These are phyloP conservation scores for Ophiostoma ips DNA, from an alignment of 2,329 filamentous ascomycete species.

Conservation along the genomic window DNA sequence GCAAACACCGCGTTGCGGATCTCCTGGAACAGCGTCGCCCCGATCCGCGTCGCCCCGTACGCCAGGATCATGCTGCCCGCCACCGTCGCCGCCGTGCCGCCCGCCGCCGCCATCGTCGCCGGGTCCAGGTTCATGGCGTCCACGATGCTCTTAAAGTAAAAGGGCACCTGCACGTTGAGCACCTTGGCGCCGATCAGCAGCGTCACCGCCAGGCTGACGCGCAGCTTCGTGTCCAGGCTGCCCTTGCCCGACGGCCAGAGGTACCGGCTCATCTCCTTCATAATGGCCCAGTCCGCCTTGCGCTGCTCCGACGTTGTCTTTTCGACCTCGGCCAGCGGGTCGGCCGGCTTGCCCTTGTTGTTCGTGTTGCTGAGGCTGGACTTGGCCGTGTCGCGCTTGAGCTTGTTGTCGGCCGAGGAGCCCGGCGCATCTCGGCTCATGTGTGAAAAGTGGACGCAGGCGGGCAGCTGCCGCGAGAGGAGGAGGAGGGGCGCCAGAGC, in stretches of 20 bases:
- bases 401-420: neutral
- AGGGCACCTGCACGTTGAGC: slow-evolving; percentile 93
- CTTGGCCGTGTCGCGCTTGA: neutral
- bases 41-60: slow-evolving; percentile 78
- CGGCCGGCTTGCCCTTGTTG: slow-evolving; percentile 18
- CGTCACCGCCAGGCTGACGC: slow-evolving; percentile 72
- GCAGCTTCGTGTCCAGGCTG: slow-evolving; percentile 65
- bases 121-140: slow-evolving; percentile 97
- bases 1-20: slow-evolving; percentile 92
- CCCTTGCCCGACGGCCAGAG: slow-evolving; percentile 86
- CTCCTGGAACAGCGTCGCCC: slow-evolving; percentile 83
- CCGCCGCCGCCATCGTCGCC: slow-evolving; percentile 40
- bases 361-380: neutral
- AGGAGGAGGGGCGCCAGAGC: neutral
- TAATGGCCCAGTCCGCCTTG: slow-evolving; percentile 95
- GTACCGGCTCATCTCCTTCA: slow-evolving; percentile 94
- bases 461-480: neutral
- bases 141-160: slow-evolving; percentile 97
- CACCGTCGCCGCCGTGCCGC: slow-evolving; percentile 79
- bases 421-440: neutral
- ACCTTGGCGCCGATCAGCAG: slow-evolving; percentile 84
- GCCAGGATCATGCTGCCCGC: slow-evolving; percentile 88
- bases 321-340: slow-evolving; percentile 50
- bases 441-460: neutral
- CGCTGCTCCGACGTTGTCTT: slow-evolving; percentile 74